phyloP scores from a whole-genome alignment of 2,329 filamentous ascomycete genomes.

The Talaromyces piceae region DNA sequence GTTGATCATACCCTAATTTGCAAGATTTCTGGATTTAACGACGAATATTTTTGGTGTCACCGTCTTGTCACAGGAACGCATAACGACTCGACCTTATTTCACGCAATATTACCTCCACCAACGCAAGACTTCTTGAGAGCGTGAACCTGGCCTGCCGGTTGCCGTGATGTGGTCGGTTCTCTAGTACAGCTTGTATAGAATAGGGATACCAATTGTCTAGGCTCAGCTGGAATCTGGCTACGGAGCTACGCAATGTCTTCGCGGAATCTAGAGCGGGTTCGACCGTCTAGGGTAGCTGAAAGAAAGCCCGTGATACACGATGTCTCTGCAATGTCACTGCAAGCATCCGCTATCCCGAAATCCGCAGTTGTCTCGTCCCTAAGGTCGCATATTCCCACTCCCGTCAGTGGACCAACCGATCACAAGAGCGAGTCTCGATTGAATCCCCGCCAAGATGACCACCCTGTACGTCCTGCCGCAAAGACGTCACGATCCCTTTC shows the following conservation, averaged over 20 bases:
- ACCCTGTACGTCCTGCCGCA: conserved; percentile 14
- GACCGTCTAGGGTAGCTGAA: conserved; percentile 24
- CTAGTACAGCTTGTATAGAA: conserved; percentile 16
- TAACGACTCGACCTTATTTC: background rate
- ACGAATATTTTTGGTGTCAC: background rate
- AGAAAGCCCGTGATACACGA: conserved; percentile 18
- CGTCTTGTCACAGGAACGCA: background rate
- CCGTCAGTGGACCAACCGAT: conserved; percentile 17
- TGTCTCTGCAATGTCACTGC: conserved; percentile 18
- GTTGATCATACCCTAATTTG: background rate
- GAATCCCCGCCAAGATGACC: conserved; percentile 21
- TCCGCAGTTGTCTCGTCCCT: conserved; percentile 15
- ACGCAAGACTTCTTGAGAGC: background rate
- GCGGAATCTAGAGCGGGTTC: conserved; percentile 25
- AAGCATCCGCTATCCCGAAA: conserved; percentile 14
- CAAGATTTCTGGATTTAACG: background rate
- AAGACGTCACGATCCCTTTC: conserved; percentile 16
- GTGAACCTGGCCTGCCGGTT: conserved; percentile 1
- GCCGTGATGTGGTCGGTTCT: conserved; percentile 26
- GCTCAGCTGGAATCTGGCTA: conserved; percentile 19
- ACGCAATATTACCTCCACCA: background rate
- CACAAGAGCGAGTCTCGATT: conserved; percentile 20
- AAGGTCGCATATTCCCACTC: conserved; percentile 22
- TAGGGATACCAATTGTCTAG: conserved; percentile 20
- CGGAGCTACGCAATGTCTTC: conserved; percentile 30